Base-by-base conservation (phyloP, 805 yeast species). In the Saccharomyces kudriavzevii region DNA sequence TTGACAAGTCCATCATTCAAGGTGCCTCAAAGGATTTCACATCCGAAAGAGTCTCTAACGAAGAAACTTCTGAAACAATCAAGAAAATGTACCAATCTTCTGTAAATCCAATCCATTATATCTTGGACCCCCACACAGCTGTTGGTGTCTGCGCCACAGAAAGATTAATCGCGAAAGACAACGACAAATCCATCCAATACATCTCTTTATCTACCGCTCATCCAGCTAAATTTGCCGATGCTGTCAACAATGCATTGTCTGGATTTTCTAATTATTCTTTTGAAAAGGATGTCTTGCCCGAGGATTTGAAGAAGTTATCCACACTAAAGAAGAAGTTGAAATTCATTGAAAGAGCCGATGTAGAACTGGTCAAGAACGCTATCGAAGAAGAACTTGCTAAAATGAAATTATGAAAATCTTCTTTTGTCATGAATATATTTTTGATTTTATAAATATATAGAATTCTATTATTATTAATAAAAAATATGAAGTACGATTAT, bases 221-320 rank as follows among this genome's bases (percentile, higher is more conserved):
- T 70, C 99, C 99, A 46, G 99, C 99, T 56, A 94, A 94, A 74
- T 94, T 94, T 66, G 88, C 96, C 26, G 97, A 89, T 58, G 99
- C 96, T 50, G 99, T 94, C 26, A 85, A 91, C 70, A 74, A 79
- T 62, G 89, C 98, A 2, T 77, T 94, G 59, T 67, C 72, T 48
- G 77, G 77, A 1, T 77, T 82, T 56, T 80, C 77, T 11, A 90
- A 82, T 22, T 94, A 94, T 74, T 82, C 90, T 3, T 94, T 94
- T 66, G 96, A 89, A 64, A 77, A 77, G 49, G 89, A 89, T 60
- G 97, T 94, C 22, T 78, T 94, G 53, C 98, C 99, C 40, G 88
- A 77, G 28, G 97, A 89, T 72, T 80, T 94, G 72, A 85, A 80
- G 71, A 80, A 80, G 49, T 80, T 94, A 68, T 74, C 87, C 49